Evolutionary conservation across 306 rosid species (phyloP).

Genomic region (Sechiopsis laciniata): DNA sequence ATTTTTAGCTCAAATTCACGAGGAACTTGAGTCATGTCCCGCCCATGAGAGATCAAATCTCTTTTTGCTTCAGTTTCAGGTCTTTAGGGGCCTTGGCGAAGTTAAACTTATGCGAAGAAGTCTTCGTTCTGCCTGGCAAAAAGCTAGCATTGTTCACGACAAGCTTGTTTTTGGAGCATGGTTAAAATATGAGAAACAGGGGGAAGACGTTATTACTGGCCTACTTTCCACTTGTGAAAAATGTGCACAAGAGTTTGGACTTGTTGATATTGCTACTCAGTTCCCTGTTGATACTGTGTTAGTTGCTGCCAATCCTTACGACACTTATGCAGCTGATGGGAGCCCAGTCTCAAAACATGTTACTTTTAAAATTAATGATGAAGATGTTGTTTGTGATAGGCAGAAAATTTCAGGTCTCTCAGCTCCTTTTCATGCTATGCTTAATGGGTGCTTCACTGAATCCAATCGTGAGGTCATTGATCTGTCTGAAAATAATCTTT

Average conservation of each 20-base stretch:
- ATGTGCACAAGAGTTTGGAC: conserved; percentile 63
- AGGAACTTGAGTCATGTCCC: conserved; percentile 78
- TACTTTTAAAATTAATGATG: conserved; percentile 58
- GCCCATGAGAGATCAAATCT: conserved; percentile 64
- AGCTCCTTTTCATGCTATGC: conserved; percentile 78
- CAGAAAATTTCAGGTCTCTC: conserved; percentile 73
- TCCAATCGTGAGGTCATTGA: conserved; percentile 65
- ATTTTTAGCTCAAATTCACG: conserved; percentile 90
- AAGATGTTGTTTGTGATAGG: conserved; percentile 72
- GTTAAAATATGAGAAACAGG: conserved; percentile 84
- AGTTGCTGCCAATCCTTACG: conserved; percentile 30
- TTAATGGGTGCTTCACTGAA: conserved; percentile 79
- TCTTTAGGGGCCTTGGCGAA: conserved; percentile 83
- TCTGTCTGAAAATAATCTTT: conserved; percentile 67
- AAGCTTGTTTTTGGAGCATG: conserved; percentile 82
- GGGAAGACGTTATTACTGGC: conserved; percentile 65
- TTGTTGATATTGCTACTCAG: conserved; percentile 52
- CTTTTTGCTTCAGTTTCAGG: conserved; percentile 70
- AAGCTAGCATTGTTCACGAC: conserved; percentile 63
- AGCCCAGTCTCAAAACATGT: conserved; percentile 39
- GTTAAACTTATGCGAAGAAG: conserved; percentile 83
- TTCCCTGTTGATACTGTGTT: conserved; percentile 34
- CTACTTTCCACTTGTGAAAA: conserved; percentile 62
- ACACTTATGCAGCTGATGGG: conserved; percentile 41
- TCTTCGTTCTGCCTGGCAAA: conserved; percentile 78